Percentiles rank a stretch among this genome's conserved stretches.
These are phyloP conservation scores for Phytophthora sp. DNA, from an alignment of 352 stramenopile genomes.

Conservation along the genomic window DNA sequence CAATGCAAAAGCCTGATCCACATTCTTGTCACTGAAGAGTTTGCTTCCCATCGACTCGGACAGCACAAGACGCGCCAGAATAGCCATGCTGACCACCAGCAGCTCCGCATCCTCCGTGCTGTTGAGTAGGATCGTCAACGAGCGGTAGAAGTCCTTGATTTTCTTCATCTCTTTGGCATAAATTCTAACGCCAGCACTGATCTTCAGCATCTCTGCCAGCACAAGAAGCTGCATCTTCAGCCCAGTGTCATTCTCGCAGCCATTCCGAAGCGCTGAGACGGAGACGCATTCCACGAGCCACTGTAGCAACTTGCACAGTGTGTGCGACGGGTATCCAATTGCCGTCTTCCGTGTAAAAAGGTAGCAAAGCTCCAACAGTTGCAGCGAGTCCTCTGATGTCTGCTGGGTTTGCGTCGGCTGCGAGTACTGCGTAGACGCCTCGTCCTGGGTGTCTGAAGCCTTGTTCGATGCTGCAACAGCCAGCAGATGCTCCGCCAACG, in stretches of 20 bases:
- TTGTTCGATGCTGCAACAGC: conserved; percentile 23
- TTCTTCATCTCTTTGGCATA: conserved; percentile 82
- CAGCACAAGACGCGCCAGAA: conserved; percentile 76
- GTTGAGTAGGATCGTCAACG: conserved; percentile 83
- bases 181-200: conserved; percentile 74
- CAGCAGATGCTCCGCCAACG: conserved; percentile 60
- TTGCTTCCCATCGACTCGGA: conserved; percentile 78
- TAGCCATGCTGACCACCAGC: conserved; percentile 80
- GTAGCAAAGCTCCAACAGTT: conserved; percentile 70
- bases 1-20: conserved; percentile 74
- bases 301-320: conserved; percentile 68
- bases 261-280: conserved; percentile 44
- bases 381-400: conserved; percentile 34
- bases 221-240: conserved; percentile 78
- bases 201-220: conserved; percentile 69
- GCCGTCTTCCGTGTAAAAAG: conserved; percentile 55
- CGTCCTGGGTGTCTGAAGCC: conserved; percentile 2
- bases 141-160: conserved; percentile 83
- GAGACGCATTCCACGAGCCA: conserved; percentile 64
- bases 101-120: conserved; percentile 77
- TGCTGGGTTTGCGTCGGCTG: conserved; percentile 39
- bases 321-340: conserved; percentile 79
- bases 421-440: conserved; percentile 35
- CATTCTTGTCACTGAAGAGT: conserved; percentile 84
- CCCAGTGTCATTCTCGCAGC: conserved; percentile 49